phyloP scores from a whole-genome alignment of 345 rosid genomes.

The Sonneratia alba region DNA sequence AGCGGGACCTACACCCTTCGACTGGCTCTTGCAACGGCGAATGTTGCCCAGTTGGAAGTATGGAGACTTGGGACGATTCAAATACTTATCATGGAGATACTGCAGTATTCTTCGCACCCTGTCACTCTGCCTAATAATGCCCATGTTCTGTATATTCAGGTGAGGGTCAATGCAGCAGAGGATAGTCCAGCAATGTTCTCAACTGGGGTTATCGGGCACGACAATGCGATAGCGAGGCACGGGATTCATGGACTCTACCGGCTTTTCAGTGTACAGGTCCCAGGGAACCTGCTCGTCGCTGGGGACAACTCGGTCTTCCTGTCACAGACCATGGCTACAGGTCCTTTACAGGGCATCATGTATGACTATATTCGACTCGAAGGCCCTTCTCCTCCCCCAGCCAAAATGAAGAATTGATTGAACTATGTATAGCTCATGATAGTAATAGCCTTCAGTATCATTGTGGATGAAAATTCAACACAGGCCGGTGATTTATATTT shows the following conservation, averaged over 20 bases:
- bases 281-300: constrained; percentile 20
- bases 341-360: constrained; percentile 43
- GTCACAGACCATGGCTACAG: constrained; percentile 27
- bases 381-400: constrained; percentile 23
- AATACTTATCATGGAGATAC: not conserved
- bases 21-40: constrained; percentile 48
- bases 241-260: constrained; percentile 61
- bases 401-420: not conserved
- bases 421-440: not conserved
- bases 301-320: constrained; percentile 44
- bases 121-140: not conserved
- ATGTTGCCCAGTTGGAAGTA: constrained; percentile 44
- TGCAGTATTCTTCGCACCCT: too few relatives aligned
- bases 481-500: not conserved
- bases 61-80: not conserved
- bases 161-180: constrained; percentile 24
- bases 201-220: constrained; percentile 48
- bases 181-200: constrained; percentile 34
- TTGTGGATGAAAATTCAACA: not conserved
- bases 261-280: constrained; percentile 28
- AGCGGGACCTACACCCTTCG: constrained; percentile 31
- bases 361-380: constrained; percentile 60
- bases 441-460: not conserved
- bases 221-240: constrained; percentile 55
- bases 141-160: constrained; percentile 10